phyloP scores from a whole-genome alignment of 176 grass and related monocot species.

The Oropetium thomaeum region DNA sequence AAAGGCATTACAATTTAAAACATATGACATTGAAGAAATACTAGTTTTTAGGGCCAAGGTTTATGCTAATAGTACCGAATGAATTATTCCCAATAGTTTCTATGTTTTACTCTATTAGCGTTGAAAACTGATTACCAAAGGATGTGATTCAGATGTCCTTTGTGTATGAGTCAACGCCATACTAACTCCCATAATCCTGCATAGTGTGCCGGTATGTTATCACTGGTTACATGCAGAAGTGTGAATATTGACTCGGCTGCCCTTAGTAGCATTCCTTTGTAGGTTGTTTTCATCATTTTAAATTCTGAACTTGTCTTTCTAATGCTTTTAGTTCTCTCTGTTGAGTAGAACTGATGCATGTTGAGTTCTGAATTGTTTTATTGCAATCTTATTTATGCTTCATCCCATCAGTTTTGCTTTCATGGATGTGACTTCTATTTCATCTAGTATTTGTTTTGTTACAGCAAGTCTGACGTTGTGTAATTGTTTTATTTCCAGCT shows the following conservation, averaged over 20 bases:
- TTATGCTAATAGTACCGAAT: too few species aligned
- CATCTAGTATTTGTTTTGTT: background rate
- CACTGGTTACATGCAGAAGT: background rate
- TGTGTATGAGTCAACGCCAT: constrained; percentile 40
- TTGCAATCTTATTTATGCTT: background rate
- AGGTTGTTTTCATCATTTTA: too few species aligned
- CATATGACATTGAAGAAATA: too few species aligned
- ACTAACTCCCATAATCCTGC: background rate
- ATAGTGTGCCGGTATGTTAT: background rate
- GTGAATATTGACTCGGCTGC: too few species aligned
- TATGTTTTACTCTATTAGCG: too few species aligned
- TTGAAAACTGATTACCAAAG: constrained; percentile 25
- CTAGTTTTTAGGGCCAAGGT: too few species aligned
- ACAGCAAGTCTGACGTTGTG: background rate
- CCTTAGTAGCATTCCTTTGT: too few species aligned
- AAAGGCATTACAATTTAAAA: too few species aligned
- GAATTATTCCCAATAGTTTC: too few species aligned
- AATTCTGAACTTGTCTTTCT: too few species aligned
- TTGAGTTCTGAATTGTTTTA: background rate
- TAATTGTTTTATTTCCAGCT: constrained; percentile 29
- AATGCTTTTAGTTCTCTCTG: too few species aligned
- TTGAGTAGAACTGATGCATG: too few species aligned
- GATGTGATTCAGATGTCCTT: background rate
- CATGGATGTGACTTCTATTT: background rate
- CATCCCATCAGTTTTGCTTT: background rate